phyloP scores from a whole-genome alignment of 73 alveolate species.

The Paramecium biaurelia region DNA sequence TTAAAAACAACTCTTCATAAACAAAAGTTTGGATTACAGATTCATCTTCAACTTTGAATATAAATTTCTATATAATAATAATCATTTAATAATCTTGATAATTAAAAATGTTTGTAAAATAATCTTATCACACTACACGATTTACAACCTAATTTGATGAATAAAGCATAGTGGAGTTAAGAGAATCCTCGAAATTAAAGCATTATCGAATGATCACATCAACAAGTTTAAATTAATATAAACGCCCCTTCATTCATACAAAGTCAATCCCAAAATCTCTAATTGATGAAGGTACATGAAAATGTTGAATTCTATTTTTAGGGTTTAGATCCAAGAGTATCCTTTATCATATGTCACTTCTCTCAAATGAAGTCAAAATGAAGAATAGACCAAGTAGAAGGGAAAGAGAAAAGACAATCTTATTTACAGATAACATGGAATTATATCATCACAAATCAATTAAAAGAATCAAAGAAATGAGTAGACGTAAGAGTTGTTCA shows the following conservation, averaged over 20 bases:
- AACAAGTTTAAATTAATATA: not conserved
- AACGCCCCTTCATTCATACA: not conserved
- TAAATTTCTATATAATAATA: not conserved
- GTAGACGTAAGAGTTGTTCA: not conserved
- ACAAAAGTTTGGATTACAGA: not conserved
- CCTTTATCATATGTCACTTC: not conserved
- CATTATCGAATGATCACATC: not conserved
- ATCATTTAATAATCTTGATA: not conserved
- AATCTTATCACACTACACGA: not conserved
- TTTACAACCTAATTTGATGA: not conserved
- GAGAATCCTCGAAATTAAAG: not conserved
- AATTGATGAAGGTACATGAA: not conserved
- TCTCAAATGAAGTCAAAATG: not conserved
- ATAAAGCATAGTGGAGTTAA: not conserved
- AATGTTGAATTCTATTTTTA: not conserved
- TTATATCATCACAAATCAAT: not conserved
- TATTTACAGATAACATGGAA: conserved; percentile 31
- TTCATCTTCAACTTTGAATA: not conserved
- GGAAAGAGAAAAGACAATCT: not conserved
- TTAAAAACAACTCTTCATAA: not conserved
- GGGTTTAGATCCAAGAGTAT: not conserved
- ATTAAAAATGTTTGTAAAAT: not conserved
- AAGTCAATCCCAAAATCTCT: not conserved
- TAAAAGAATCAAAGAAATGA: not conserved
- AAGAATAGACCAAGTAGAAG: not conserved